Percentiles rank a stretch among this genome's conserved stretches.
phyloP scores from a whole-genome alignment of 768 basidiomycete genomes.

The Boletus sp. region DNA sequence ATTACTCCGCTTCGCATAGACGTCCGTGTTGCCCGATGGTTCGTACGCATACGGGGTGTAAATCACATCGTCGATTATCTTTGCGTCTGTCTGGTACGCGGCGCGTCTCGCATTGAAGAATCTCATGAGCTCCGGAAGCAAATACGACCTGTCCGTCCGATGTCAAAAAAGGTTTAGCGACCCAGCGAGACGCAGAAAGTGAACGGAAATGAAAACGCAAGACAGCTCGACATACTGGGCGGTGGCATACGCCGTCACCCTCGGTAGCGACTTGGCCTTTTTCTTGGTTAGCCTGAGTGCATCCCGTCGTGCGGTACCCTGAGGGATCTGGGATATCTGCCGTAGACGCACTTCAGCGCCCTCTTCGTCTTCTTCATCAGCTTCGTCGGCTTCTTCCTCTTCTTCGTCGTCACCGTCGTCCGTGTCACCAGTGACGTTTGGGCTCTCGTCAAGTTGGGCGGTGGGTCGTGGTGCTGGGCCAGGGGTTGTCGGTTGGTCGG shows the following conservation, averaged over 20 bases:
- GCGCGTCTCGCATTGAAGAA: slow-evolving; percentile 83
- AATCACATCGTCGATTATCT: slow-evolving; percentile 89
- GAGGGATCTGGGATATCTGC: slow-evolving; percentile 90
- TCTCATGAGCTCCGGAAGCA: slow-evolving; percentile 82
- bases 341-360: slow-evolving; percentile 56
- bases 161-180: background rate
- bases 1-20: slow-evolving; percentile 31
- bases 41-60: slow-evolving; percentile 91
- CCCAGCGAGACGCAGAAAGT: background rate
- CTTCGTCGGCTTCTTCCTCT: slow-evolving; percentile 52
- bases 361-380: slow-evolving; percentile 47
- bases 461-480: slow-evolving; percentile 30
- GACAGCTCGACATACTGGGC: slow-evolving; percentile 56
- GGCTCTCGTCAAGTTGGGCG: slow-evolving; percentile 40
- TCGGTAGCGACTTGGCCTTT: slow-evolving; percentile 86
- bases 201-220: background rate
- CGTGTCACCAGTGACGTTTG: slow-evolving; percentile 54
- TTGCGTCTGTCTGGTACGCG: slow-evolving; percentile 84
- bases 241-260: slow-evolving; percentile 96
- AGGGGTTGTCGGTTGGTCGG: slow-evolving; percentile 70
- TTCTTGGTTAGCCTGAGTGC: slow-evolving; percentile 89
- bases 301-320: slow-evolving; percentile 90
- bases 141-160: slow-evolving; percentile 65
- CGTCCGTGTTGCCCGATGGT: slow-evolving; percentile 36
- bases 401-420: slow-evolving; percentile 71